A percentile compares a stretch with the other conserved stretches of the same genome.
These are phyloP conservation scores for Ophiostoma pallidulum DNA, from an alignment of 2,329 filamentous ascomycete genomes.

Conservation along the genomic window DNA sequence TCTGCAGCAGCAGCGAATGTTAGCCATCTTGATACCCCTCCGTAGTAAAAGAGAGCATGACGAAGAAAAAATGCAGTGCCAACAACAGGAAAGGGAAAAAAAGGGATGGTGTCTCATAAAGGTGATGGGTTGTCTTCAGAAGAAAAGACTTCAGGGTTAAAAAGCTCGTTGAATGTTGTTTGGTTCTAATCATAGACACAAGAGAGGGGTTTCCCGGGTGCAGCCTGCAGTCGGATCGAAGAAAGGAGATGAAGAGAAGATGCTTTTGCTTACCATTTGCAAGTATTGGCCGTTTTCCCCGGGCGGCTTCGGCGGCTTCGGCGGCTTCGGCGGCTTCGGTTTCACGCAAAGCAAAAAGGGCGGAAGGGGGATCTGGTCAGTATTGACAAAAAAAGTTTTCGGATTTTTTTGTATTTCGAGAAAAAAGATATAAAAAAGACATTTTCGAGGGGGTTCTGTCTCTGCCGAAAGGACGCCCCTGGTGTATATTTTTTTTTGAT, in stretches of 20 bases:
- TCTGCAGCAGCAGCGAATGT: no score
- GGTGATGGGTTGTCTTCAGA: constrained; percentile 51
- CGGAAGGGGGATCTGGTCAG: no score
- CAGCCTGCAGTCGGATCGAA: constrained; percentile 16
- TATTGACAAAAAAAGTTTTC: constrained; percentile 2
- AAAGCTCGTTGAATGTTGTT: constrained; percentile 48
- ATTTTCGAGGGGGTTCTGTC: no score
- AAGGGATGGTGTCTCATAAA: constrained; percentile 45
- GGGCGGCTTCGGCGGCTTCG: no score
- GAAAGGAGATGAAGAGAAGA: constrained; percentile 14
- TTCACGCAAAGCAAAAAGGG: no score
- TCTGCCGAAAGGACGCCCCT: no score
- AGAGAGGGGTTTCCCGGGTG: not conserved
- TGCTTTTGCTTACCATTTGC: constrained; percentile 36
- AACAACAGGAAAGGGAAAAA: constrained; percentile 3
- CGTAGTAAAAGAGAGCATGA: not conserved
- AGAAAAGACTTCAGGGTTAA: constrained; percentile 54
- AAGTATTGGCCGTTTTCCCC: no score
- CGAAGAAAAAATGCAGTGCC: constrained; percentile 7
- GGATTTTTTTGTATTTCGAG: constrained; percentile 9
- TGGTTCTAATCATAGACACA: constrained; percentile 45
- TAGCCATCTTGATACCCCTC: constrained; percentile 4
- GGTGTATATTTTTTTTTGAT: no score
- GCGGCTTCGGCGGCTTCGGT: no score
- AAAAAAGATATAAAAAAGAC: constrained; percentile 3